Conservation (phyloP, 495 filamentous ascomycete genomes). For the Cudoniella acicularis region DNA sequence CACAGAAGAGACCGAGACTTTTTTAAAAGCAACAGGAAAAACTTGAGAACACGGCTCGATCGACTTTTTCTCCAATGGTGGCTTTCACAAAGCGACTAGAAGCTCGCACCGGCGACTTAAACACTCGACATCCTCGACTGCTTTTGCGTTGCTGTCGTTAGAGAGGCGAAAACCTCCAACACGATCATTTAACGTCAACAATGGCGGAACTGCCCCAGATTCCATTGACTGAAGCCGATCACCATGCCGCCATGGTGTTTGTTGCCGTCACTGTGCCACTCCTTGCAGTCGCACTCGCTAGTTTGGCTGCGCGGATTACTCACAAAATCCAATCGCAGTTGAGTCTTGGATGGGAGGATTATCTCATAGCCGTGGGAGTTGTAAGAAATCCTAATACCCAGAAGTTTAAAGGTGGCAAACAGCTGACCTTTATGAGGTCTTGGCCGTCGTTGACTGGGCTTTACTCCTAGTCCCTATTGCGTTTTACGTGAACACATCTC, state of each 20-base stretch:
- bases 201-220: background rate
- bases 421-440: background rate
- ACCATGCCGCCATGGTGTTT: slow-evolving; percentile 4
- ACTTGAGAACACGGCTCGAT: too few species aligned
- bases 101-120: too few species aligned
- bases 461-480: background rate
- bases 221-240: slow-evolving; percentile 6
- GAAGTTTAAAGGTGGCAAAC: background rate
- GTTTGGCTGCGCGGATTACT: background rate
- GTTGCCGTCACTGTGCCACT: background rate
- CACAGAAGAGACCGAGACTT: too few species aligned
- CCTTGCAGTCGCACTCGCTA: background rate
- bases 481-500: background rate
- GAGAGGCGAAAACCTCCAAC: too few species aligned
- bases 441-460: background rate
- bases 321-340: background rate
- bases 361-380: background rate
- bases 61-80: too few species aligned
- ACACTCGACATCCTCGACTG: too few species aligned
- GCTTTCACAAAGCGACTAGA: too few species aligned
- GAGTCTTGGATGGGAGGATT: slow-evolving; percentile 1
- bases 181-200: too few species aligned
- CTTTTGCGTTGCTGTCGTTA: too few species aligned
- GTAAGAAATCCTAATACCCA: background rate
- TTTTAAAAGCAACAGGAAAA: too few species aligned